Evolutionary conservation across 2,329 filamentous ascomycete species (phyloP).

Genomic region (Cyphellophora europaea): DNA sequence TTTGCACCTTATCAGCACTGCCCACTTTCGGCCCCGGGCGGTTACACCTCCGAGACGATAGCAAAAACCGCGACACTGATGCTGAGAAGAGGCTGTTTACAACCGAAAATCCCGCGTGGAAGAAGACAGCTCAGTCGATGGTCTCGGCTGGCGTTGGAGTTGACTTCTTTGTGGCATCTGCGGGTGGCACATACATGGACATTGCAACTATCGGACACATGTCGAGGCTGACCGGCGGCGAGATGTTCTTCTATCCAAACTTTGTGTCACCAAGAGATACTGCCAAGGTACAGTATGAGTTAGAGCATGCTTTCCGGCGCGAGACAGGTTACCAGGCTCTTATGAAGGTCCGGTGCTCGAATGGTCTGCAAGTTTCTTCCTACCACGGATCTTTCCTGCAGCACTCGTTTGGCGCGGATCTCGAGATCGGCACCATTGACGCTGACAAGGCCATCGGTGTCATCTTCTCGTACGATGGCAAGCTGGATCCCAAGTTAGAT

Average conservation of each 20-base stretch:
- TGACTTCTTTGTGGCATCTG: constrained; percentile 90
- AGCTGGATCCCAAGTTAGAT: constrained; percentile 92
- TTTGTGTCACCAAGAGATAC: constrained; percentile 82
- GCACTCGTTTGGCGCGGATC: constrained; percentile 86
- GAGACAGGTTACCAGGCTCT: constrained; percentile 93
- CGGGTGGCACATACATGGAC: constrained; percentile 83
- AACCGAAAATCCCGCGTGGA: constrained; percentile 82
- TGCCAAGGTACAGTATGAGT: constrained; percentile 72
- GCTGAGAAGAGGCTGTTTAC: constrained; percentile 85
- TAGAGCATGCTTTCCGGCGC: constrained; percentile 74
- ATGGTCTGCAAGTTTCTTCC: constrained; percentile 82
- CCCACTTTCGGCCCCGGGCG: constrained; percentile 86
- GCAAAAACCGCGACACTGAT: constrained; percentile 76
- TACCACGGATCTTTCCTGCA: constrained; percentile 97
- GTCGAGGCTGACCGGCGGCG: constrained; percentile 80
- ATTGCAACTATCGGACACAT: constrained; percentile 87
- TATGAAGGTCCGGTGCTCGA: constrained; percentile 98
- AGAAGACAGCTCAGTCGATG: constrained; percentile 79
- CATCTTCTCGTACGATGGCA: constrained; percentile 90
- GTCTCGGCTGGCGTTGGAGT: constrained; percentile 76
- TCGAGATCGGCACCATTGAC: constrained; percentile 87
- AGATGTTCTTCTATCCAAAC: constrained; percentile 95
- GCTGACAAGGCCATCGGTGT: constrained; percentile 89
- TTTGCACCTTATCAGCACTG: constrained; percentile 78
- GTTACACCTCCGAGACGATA: constrained; percentile 77